Base-by-base conservation (phyloP, 2,329 filamentous ascomycete genomes). In the Hirsutella rhossiliensis region DNA sequence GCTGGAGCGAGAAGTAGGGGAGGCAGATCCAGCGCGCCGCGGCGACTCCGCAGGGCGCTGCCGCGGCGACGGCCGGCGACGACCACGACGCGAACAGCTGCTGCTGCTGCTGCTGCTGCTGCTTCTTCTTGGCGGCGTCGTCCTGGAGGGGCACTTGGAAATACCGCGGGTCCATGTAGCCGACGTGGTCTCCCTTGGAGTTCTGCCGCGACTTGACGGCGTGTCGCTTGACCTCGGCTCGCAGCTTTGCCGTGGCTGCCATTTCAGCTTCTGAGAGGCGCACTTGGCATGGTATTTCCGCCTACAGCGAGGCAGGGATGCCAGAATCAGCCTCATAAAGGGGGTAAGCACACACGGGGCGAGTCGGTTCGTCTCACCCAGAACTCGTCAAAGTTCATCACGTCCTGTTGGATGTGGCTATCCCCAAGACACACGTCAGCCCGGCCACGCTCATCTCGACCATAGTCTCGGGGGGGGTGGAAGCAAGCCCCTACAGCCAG, bases 1-100 rank as follows among this genome's bases (percentile, higher is more conserved):
- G 59, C 42, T 69, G 62, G 0, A 73, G 58, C 2, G 60, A 61
- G 48, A 74, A 72, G 47, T 71, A 73, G 0, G 71, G 71, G 13
- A 72, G 53, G 28, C 65, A 70, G 3, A 71, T 49, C 68, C 68
- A 72, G 18, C 58, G 60, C 0, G 58, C 57, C 1, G 50, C 42
- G 11, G 47, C 40, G 32, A 42, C 41, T 43, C n/a, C n/a, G n/a
- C n/a, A n/a, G n/a, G n/a, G n/a, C n/a, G 50, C 7, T 41, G 43
- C 40, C 23, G 23, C 23, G 4, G 7, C 23, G 23, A 4, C 23
- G 23, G 23, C 23, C 23, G 23, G 4, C 4, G 23, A 7, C 23
- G 23, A 7, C 7, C 4, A 7, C 23, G 4, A 23, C 4, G 23
- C 23, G 7, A 23, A 23, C 23, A 4, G 23, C 23, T 23, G 23